Percentiles rank a stretch among this genome's conserved stretches.
These are phyloP conservation scores for Atkinsonella hypoxylon DNA, from an alignment of 2,329 filamentous ascomycete species.

Conservation along the genomic window DNA sequence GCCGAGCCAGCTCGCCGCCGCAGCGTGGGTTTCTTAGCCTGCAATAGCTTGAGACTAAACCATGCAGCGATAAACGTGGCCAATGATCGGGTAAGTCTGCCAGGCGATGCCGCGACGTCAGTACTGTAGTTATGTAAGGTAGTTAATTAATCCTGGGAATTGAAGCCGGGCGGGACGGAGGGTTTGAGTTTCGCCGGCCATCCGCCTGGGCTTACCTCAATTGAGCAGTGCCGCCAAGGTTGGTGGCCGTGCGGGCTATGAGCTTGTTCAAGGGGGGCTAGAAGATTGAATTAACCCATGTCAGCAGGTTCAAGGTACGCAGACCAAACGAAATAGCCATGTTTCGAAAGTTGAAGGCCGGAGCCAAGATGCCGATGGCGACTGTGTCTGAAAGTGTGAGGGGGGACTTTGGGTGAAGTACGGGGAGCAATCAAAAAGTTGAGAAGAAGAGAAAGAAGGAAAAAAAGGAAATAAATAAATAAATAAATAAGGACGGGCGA, in stretches of 20 bases:
- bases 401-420: background rate
- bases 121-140: too few species aligned
- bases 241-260: slow-evolving; percentile 14
- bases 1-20: slow-evolving; percentile 13
- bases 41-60: slow-evolving; percentile 43
- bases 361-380: background rate
- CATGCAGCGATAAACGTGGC: slow-evolving; percentile 47
- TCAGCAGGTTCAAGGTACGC: too few species aligned
- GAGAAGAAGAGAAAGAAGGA: background rate
- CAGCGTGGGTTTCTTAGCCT: slow-evolving; percentile 33
- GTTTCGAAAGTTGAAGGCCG: background rate
- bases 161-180: slow-evolving; percentile 2
- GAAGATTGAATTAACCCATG: background rate
- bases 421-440: background rate
- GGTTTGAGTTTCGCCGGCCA: background rate
- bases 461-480: background rate
- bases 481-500: too few species aligned
- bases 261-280: slow-evolving; percentile 21
- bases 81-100: slow-evolving; percentile 44
- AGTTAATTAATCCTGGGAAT: too few species aligned
- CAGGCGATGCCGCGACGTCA: background rate
- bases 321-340: background rate
- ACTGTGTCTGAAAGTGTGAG: background rate
- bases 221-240: slow-evolving; percentile 14
- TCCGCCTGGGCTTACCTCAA: slow-evolving; percentile 14